Percentiles rank a stretch among this genome's conserved stretches.
phyloP scores from a whole-genome alignment of 2,329 filamentous ascomycete genomes.

The Periconia macrospinosa region DNA sequence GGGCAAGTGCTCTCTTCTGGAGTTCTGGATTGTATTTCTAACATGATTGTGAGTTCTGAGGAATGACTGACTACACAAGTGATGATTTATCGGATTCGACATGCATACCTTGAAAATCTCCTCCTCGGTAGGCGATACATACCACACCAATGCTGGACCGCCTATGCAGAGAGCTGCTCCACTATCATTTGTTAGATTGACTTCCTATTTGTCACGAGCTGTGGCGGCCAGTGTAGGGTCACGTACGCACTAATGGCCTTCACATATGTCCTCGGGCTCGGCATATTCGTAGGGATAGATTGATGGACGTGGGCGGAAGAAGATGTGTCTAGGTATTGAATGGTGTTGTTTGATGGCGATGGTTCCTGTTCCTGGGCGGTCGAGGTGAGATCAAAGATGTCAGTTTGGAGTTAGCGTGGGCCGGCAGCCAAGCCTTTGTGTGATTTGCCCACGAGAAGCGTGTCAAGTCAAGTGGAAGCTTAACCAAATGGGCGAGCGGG shows the following conservation, averaged over 20 bases:
- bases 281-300: conserved; percentile 21
- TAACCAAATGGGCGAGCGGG: no score
- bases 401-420: no score
- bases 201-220: not conserved
- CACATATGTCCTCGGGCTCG: conserved; percentile 30
- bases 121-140: conserved; percentile 81
- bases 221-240: conserved; percentile 1
- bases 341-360: not conserved
- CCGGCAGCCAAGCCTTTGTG: no score
- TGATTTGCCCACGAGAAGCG: no score
- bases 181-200: conserved; percentile 57
- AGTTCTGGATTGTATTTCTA: conserved; percentile 90
- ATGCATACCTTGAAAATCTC: conserved; percentile 75
- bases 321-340: not conserved
- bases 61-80: conserved; percentile 14
- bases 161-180: conserved; percentile 74
- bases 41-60: conserved; percentile 1
- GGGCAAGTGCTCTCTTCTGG: conserved; percentile 83
- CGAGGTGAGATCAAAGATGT: no score
- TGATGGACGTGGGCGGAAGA: not conserved
- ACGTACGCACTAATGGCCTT: conserved; percentile 40
- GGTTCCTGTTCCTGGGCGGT: no score
- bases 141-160: conserved; percentile 81
- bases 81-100: conserved; percentile 5
- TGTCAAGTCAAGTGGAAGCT: no score